These are phyloP conservation scores for Colletotrichum coccodes DNA, from an alignment of 2,329 filamentous ascomycete genomes.

Conservation along the genomic window DNA sequence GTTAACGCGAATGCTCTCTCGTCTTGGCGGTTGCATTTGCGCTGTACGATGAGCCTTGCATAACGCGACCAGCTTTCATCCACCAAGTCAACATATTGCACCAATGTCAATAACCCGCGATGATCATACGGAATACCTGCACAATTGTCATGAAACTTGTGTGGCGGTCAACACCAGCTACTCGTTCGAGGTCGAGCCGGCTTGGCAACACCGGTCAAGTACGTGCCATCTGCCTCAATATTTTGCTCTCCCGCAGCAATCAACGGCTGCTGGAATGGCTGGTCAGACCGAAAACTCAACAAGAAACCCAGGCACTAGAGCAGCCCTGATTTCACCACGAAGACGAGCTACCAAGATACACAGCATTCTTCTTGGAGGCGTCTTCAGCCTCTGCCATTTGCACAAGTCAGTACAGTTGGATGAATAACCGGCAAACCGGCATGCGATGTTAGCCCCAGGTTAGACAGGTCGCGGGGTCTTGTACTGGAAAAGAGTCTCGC, in stretches of 20 bases:
- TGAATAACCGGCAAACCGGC: not conserved
- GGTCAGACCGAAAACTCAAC: not conserved
- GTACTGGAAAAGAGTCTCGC: not conserved
- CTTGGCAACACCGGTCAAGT: too few relatives aligned
- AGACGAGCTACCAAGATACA: too few relatives aligned
- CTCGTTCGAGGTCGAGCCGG: too few relatives aligned
- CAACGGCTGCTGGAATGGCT: not conserved
- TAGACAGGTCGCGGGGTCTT: not conserved
- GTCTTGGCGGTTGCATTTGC: too few relatives aligned
- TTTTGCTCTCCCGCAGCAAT: not conserved
- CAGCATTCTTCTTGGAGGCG: not conserved
- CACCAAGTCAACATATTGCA: too few relatives aligned
- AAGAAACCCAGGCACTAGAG: not conserved
- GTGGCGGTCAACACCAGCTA: too few relatives aligned
- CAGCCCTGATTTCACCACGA: not conserved
- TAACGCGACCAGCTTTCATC: too few relatives aligned
- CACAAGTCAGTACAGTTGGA: not conserved
- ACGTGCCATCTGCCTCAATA: not conserved
- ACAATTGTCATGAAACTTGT: too few relatives aligned
- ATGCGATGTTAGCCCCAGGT: conserved; percentile 17
- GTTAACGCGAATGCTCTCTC: not conserved
- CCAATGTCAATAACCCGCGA: too few relatives aligned
- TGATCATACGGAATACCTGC: too few relatives aligned
- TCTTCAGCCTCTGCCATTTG: not conserved
- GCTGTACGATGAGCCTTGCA: too few relatives aligned